A percentile compares a stretch with the other conserved stretches of the same genome.
These are phyloP conservation scores for Mycena floridula DNA, from an alignment of 768 basidiomycete species.

Conservation along the genomic window DNA sequence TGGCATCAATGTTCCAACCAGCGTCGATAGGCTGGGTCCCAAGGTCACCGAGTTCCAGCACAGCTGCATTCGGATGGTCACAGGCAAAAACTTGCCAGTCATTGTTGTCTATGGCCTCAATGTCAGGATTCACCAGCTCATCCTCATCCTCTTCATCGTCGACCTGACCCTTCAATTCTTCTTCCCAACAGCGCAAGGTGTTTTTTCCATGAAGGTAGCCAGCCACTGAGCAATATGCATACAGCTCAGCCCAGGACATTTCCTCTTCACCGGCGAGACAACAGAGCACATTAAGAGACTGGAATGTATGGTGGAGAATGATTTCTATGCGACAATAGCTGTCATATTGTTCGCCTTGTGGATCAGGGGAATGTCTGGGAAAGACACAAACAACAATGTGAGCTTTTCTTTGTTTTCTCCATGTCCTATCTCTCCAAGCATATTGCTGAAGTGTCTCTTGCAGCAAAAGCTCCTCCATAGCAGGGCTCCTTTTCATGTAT, in stretches of 20 bases:
- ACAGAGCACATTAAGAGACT: neutral
- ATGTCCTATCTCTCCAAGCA: neutral
- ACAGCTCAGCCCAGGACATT: neutral
- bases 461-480: neutral
- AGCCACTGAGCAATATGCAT: neutral
- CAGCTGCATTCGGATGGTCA: neutral
- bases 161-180: neutral
- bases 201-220: neutral
- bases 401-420: neutral
- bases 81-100: slow-evolving; percentile 1
- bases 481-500: neutral
- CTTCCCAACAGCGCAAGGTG: neutral
- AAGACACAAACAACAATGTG: neutral
- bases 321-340: neutral
- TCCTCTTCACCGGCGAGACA: neutral
- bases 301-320: neutral
- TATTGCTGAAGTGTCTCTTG: neutral
- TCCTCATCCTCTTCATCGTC: neutral
- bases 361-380: neutral
- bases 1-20: slow-evolving; percentile 2
- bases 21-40: slow-evolving; percentile 8
- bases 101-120: neutral
- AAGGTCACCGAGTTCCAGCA: slow-evolving; percentile 2
- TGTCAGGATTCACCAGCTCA: neutral
- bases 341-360: neutral